Evolutionary conservation across 2,329 filamentous ascomycete species (phyloP).

Genomic region (Xylaria sp.): DNA sequence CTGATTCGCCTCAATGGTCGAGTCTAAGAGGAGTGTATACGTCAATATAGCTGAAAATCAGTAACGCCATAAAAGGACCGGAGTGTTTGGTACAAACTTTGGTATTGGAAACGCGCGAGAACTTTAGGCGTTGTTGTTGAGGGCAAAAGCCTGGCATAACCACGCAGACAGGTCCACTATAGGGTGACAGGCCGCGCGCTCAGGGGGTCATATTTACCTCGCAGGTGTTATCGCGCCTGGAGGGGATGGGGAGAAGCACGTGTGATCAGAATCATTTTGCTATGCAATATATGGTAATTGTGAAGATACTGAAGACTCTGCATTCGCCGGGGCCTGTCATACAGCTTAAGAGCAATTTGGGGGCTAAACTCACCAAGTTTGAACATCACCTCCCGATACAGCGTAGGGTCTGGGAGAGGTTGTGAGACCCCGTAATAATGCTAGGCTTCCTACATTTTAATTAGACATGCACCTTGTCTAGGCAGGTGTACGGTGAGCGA

Average conservation of each 20-base stretch:
- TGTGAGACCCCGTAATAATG: background rate
- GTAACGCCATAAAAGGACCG: no score
- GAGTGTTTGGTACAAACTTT: background rate
- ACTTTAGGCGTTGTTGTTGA: background rate
- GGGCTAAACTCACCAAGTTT: constrained; percentile 15
- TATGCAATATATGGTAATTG: constrained; percentile 13
- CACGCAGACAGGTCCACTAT: background rate
- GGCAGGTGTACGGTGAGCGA: constrained; percentile 6
- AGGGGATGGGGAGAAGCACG: background rate
- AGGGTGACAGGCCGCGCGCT: background rate
- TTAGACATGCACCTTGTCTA: background rate
- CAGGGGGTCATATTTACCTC: background rate
- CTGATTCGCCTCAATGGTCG: background rate
- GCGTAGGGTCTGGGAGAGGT: background rate
- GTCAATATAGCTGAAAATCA: background rate
- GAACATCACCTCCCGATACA: background rate
- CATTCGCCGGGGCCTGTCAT: background rate
- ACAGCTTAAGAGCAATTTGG: background rate
- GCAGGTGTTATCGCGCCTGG: background rate
- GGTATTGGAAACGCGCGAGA: background rate
- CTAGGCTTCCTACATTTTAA: background rate
- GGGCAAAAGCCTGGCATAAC: background rate
- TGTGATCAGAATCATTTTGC: constrained; percentile 2
- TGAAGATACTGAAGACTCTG: constrained; percentile 8
- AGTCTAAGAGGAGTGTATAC: background rate